These are phyloP conservation scores for Trametes polyzona DNA, from an alignment of 1,284 basidiomycete species.

Conservation along the genomic window DNA sequence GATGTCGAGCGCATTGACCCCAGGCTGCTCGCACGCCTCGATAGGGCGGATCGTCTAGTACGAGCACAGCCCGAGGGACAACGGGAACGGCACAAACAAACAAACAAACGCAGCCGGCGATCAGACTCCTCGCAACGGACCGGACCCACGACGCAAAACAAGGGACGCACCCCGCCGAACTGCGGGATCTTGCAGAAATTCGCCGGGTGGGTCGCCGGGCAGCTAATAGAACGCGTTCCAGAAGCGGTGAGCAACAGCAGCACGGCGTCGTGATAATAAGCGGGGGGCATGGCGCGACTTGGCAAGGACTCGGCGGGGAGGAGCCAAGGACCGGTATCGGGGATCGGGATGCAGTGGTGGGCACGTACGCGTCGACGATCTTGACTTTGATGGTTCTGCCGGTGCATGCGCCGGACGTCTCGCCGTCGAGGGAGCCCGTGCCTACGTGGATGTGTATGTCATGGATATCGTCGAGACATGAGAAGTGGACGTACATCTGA, in stretches of 20 bases:
- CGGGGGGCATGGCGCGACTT: no score
- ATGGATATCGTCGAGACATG: no score
- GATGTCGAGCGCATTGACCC: slow-evolving; percentile 34
- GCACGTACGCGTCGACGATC: slow-evolving; percentile 34
- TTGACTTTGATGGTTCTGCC: slow-evolving; percentile 34
- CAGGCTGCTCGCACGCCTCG: slow-evolving; percentile 33
- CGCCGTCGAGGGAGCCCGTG: slow-evolving; percentile 33
- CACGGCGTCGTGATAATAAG: neutral
- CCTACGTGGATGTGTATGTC: slow-evolving; percentile 12
- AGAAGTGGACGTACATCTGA: slow-evolving; percentile 18
- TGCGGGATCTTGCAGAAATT: slow-evolving; percentile 36
- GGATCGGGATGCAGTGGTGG: neutral
- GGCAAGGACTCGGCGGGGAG: no score
- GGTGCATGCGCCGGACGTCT: slow-evolving; percentile 30
- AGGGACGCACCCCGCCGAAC: slow-evolving; percentile 32
- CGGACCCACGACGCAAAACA: neutral
- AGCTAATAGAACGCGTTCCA: slow-evolving; percentile 17
- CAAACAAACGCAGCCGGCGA: no score
- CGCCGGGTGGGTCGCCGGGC: slow-evolving; percentile 33
- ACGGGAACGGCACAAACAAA: no score
- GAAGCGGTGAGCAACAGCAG: neutral
- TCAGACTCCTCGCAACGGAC: neutral
- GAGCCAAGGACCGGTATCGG: no score
- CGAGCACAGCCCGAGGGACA: no score
- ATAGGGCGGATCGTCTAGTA: slow-evolving; percentile 31